Evolutionary conservation across 2,329 filamentous ascomycete genomes (phyloP), one percentile per base, ranked within the genome.

Genomic region (Diaporthe caulivora): DNA sequence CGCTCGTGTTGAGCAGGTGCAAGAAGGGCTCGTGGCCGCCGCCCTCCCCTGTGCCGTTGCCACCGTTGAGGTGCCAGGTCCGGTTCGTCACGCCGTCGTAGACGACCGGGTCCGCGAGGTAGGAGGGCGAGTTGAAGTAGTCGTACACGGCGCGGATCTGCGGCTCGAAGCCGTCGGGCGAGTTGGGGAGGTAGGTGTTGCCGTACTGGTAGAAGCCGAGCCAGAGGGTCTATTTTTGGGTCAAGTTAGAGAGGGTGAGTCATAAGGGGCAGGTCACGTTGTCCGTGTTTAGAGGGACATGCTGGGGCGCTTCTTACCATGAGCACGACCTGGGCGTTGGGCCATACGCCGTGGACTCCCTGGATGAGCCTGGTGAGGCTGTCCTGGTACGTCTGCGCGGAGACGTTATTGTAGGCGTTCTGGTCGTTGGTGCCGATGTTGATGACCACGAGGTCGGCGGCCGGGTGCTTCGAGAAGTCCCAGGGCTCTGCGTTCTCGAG

Each of bases 1-100:
- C 89, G 13, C 85, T 88, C 0, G 88, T 91, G 77, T 91, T 89
- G 81, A 92, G 92, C 76, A 90, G 90, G 77, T 90, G 86, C 40
- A 92, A 87, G 70, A 90, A 91, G 0, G 85, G 84, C 72, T 85
- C 77, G 49, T 78, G 49, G 49, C 49, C 77, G 49, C 78, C 18
- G 47, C 21, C 49, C 49, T 13, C 78, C n/a, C n/a, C n/a, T n/a
- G n/a, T n/a, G n/a, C n/a, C n/a, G n/a, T n/a, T n/a, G 17, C 78
- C 77, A 29, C 73, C 78, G 70, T 81, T 76, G 1, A 80, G 79
- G 2, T 72, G 78, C 31, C 78, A 81, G 1, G 80, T 84, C 29
- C 78, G 81, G 69, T 85, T 84, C 24, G 80, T 84, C 37, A 81
- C 79, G 15, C 80, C 84, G 72, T 86, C 81, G 79, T 83, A 87